Evolutionary conservation across 2,329 filamentous ascomycete genomes (phyloP), one percentile per base, ranked within the genome.

Genomic region (Fonsecaea multimorphosa): DNA sequence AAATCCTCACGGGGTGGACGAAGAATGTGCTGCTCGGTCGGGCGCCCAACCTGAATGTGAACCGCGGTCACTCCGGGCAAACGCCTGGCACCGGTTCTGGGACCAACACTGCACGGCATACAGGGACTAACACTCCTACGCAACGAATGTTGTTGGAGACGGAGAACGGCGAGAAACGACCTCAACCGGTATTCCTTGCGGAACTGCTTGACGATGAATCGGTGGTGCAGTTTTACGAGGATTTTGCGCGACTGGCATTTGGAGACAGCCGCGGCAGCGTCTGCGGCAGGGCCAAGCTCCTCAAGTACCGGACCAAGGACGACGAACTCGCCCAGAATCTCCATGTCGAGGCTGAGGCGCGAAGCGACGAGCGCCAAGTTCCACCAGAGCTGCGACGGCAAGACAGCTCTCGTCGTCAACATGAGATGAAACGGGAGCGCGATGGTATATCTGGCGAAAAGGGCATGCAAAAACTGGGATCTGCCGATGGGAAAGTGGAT

Each of bases 141-240:
- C 65, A 64, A 40, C 38, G 66, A 19, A 32, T 27, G n/a, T 24
- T 54, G 7, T 53, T 63, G 6, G 66, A 67, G 11, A 60, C 67
- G 12, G 68, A 71, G 24, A 74, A 69, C 52, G 64, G 61, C 68
- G 75, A 6, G 76, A 79, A 67, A 46, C 83, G 86, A 60, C 84
- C 85, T 2, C 90, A 93, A 68, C 91, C 93, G 0, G 92, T 97
- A 1, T 97, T 97, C 74, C 84, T 98, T 55, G 92, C 94, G 0
- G 94, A 98, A 76, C 83, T 99, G 34, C 86, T 99, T 72, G 95
- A 98, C 73, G 93, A 97, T 70, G 92, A 97, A 73, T 93, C 90
- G 64, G 93, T 96, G 0, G 89, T 97, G 3, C 89, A 96, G 71
- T 98, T 97, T 77, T 97, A 97, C 76, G 93, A 97, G 72, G 93